A percentile compares a stretch with the other conserved stretches of the same genome.
These are phyloP conservation scores for Dacryopinax primogenitus DNA, from an alignment of 768 basidiomycete species.

Conservation along the genomic window DNA sequence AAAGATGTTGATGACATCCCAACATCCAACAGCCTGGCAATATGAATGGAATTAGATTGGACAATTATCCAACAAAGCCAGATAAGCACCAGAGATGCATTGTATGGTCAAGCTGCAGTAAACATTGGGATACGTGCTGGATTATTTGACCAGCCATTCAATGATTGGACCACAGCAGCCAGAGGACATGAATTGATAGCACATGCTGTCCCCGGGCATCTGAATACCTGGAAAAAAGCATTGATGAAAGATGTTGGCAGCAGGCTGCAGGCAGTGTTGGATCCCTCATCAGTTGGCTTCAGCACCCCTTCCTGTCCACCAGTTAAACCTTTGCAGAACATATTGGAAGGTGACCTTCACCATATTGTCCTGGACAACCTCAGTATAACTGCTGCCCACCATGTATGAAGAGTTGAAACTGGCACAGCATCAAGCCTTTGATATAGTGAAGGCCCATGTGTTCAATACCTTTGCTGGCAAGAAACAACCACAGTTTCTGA, in stretches of 20 bases:
- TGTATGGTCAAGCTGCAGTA: too few relatives aligned
- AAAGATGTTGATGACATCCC: too few relatives aligned
- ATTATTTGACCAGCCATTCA: too few relatives aligned
- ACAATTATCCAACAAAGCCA: too few relatives aligned
- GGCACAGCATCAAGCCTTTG: not conserved
- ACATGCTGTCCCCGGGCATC: not conserved
- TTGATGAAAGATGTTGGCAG: not conserved
- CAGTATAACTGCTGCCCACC: too few relatives aligned
- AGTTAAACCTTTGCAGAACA: not conserved
- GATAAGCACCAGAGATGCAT: not conserved
- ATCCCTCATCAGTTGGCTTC: too few relatives aligned
- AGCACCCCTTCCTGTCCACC: not conserved
- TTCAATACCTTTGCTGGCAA: not conserved
- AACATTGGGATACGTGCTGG: too few relatives aligned
- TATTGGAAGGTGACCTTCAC: not conserved
- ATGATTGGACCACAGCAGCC: not conserved
- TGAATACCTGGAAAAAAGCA: not conserved
- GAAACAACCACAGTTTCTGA: constrained; percentile 24
- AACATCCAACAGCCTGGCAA: too few relatives aligned
- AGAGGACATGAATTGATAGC: not conserved
- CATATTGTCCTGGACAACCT: too few relatives aligned
- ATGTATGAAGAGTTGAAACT: not conserved
- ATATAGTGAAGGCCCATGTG: not conserved
- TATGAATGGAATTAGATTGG: too few relatives aligned
- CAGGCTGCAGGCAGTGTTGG: not conserved